A percentile compares a stretch with the other conserved stretches of the same genome.
Evolutionary conservation across 768 basidiomycete genomes (phyloP).

Genomic region (Amanita molliuscula): DNA sequence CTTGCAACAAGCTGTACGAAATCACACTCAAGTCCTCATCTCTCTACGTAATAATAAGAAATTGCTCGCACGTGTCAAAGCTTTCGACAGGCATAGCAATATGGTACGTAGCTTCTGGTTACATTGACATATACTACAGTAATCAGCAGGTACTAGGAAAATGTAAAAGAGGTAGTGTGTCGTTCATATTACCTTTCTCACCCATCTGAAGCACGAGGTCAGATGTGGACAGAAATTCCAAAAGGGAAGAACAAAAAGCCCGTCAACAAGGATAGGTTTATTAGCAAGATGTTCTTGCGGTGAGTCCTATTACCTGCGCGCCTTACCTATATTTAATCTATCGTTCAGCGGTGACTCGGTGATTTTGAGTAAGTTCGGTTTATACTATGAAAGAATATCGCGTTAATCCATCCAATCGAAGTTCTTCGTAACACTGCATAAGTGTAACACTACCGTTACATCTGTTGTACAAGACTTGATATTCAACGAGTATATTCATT

Average conservation of each 20-base stretch:
- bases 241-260: conserved; percentile 99
- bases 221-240: conserved; percentile 99
- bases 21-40: conserved; percentile 95
- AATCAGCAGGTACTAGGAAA: conserved; percentile 79
- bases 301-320: conserved; percentile 22
- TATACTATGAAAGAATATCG: conserved; percentile 13
- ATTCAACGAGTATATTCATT: not conserved
- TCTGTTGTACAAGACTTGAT: conserved; percentile 1
- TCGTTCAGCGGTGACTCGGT: conserved; percentile 86
- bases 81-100: conserved; percentile 97
- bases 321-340: conserved; percentile 6
- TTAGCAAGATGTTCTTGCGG: conserved; percentile 98
- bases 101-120: conserved; percentile 53
- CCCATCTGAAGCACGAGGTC: conserved; percentile 3
- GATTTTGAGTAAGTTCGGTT: conserved; percentile 69
- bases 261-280: conserved; percentile 98
- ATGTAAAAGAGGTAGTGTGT: conserved; percentile 76
- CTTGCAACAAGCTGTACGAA: conserved; percentile 93
- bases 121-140: conserved; percentile 8
- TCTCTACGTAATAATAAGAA: conserved; percentile 99
- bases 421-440: conserved; percentile 72
- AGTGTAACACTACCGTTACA: conserved; percentile 1
- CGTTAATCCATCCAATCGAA: conserved; percentile 26
- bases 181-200: not conserved
- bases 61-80: conserved; percentile 89